Base-by-base conservation (phyloP, 768 basidiomycete genomes). In the Astraeus odoratus region DNA sequence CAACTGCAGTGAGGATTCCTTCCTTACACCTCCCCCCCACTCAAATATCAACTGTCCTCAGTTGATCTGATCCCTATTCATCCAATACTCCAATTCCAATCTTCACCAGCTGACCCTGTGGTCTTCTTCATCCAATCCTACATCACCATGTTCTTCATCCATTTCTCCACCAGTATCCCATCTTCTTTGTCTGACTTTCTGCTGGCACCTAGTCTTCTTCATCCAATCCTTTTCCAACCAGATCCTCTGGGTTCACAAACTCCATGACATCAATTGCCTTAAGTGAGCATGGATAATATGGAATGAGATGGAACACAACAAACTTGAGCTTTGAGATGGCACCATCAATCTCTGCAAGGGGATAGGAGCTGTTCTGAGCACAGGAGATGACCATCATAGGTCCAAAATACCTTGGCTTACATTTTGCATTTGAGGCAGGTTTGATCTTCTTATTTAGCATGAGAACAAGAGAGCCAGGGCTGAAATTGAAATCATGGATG, bases 291-390 rank as follows among this genome's bases (percentile, higher is more conserved):
- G 38, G 24, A 19, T 13, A 31, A 38, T 61, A 63, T 0, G 57
- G 57, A 6, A 63, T 22, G 8, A 62, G 25, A 0, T 49, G 51
- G 35, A 59, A 63, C 0, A 50, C 60, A 1, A 53, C 57, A n/a
- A 58, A 50, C 2, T 37, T 43, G 0, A 46, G 34, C 8, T 54
- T 47, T 10, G 48, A 40, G 1, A 61, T 36, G 0, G 54, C 23
- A 0, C 65, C 54, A 33, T 61, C 53, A 15, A 64, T 50, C 46
- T 67, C 58, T 0, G 50, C 29, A 1, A 66, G 35, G 23, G 59
- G 47, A 40, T 65, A 65, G 0, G 55, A 48, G 1, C 57, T 57
- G 26, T 56, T 54, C 0, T 40, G 22, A 35, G 50, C 60, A 6
- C 48, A 35, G 0, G 36, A 18, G n/a, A 64, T 42, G 6, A 66